These are phyloP conservation scores for Neurospora sp. DNA, from an alignment of 2,329 filamentous ascomycete species.

Conservation along the genomic window DNA sequence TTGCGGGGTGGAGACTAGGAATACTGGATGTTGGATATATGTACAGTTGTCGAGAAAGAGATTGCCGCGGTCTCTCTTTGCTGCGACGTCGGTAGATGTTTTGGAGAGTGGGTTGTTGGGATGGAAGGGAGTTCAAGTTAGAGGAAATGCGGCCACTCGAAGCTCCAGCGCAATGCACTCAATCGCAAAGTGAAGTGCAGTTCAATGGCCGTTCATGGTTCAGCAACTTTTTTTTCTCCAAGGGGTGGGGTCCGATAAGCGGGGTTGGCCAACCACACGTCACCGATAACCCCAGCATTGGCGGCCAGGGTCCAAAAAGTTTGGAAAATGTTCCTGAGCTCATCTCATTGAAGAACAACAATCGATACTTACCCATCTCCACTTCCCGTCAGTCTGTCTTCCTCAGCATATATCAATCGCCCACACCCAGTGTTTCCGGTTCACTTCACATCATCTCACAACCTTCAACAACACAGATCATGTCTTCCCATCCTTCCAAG, in stretches of 20 bases:
- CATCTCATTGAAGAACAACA: neutral
- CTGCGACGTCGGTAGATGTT: neutral
- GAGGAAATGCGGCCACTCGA: neutral
- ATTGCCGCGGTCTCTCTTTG: neutral
- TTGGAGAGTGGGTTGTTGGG: neutral
- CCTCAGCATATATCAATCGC: neutral
- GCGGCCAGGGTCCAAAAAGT: neutral
- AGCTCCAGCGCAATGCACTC: neutral
- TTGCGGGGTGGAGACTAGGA: neutral
- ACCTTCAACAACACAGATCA: constrained; percentile 17
- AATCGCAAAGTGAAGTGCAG: neutral
- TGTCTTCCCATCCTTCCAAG: constrained; percentile 43
- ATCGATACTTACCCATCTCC: neutral
- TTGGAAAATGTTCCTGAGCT: neutral
- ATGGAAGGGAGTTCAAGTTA: neutral
- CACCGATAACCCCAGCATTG: constrained; percentile 8
- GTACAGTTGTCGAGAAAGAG: neutral
- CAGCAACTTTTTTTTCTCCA: constrained; percentile 2
- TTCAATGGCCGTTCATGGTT: neutral
- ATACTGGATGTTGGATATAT: neutral
- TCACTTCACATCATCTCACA: neutral
- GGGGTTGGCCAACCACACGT: neutral
- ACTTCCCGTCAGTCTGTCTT: neutral
- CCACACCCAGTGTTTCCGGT: constrained; percentile 9
- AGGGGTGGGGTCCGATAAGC: constrained; percentile 12